Percentiles rank a stretch among this genome's conserved stretches.
phyloP scores from a whole-genome alignment of 2,329 filamentous ascomycete genomes.

The Tolypocladium endophyticum region DNA sequence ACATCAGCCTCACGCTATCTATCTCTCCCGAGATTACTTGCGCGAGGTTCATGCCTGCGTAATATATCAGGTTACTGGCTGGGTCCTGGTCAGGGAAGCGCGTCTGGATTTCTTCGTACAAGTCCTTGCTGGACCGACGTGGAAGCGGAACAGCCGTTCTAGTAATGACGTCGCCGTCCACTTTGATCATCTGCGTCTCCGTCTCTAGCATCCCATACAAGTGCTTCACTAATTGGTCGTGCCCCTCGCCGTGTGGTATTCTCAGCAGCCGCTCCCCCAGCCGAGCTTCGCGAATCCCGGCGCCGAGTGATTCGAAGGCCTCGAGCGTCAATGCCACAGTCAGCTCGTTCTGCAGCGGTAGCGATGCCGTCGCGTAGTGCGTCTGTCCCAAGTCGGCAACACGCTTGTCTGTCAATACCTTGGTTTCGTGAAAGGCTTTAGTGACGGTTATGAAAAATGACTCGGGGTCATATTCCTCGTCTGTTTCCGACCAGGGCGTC shows the following conservation, averaged over 20 bases:
- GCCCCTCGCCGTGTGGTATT: neutral
- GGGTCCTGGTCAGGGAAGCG: neutral
- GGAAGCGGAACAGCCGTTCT: conserved; percentile 3
- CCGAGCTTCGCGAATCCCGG: neutral
- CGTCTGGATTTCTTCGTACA: conserved; percentile 1
- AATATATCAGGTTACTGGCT: conserved; percentile 9
- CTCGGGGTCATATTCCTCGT: neutral
- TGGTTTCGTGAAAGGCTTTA: neutral
- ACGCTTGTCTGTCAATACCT: neutral
- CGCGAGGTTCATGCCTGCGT: conserved; percentile 15
- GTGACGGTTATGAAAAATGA: neutral
- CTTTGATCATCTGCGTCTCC: conserved; percentile 2
- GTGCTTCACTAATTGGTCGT: neutral
- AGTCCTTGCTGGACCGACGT: neutral
- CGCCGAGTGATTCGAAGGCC: neutral
- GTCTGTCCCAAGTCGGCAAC: neutral
- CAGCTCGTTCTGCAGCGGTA: neutral
- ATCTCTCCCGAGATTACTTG: conserved; percentile 18
- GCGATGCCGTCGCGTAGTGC: neutral
- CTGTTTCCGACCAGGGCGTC: neutral
- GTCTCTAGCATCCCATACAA: conserved; percentile 3
- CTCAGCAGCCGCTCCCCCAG: neutral
- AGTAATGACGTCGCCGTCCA: conserved; percentile 1
- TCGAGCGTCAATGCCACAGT: neutral
- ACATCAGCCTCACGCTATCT: conserved; percentile 27